Conservation (phyloP, 1,284 basidiomycete genomes). For the Tetrapyrgos nigripes region DNA sequence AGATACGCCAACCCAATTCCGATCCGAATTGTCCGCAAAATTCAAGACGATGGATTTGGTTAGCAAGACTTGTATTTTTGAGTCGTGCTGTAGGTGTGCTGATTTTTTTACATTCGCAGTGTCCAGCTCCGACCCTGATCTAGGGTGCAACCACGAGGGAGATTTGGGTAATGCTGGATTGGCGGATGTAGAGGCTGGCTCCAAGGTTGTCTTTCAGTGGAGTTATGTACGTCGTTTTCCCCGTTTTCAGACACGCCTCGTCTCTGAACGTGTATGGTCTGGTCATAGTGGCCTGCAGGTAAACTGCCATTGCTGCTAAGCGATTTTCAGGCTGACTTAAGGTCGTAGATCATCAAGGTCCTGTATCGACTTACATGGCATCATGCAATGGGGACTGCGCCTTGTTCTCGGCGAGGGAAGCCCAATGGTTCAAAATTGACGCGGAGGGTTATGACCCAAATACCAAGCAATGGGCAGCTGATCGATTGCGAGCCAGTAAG, state of each 20-base stretch:
- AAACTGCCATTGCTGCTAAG: not conserved
- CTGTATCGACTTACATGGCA: conserved; percentile 48
- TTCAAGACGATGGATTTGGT: conserved; percentile 42
- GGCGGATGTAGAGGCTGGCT: conserved; percentile 38
- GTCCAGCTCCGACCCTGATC: conserved; percentile 33
- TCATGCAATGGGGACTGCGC: conserved; percentile 44
- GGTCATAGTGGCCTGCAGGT: conserved; percentile 44
- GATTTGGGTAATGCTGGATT: conserved; percentile 36
- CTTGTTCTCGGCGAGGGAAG: conserved; percentile 37
- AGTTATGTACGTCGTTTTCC: conserved; percentile 35
- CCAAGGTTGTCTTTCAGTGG: conserved; percentile 44
- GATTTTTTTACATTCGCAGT: conserved; percentile 21
- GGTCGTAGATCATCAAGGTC: conserved; percentile 43
- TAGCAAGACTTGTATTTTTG: conserved; percentile 7
- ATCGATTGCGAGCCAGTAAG: conserved; percentile 39
- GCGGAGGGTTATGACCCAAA: conserved; percentile 39
- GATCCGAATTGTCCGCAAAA: conserved; percentile 37
- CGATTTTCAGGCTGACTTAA: not conserved
- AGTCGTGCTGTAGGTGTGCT: not conserved
- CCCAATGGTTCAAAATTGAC: conserved; percentile 47
- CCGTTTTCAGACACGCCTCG: conserved; percentile 4
- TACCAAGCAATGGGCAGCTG: conserved; percentile 40
- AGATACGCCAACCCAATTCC: conserved; percentile 34
- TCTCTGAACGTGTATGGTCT: conserved; percentile 7
- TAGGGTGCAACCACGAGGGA: conserved; percentile 42